Conservation (phyloP, 768 basidiomycete genomes). For the Boletus rubescentipes region DNA sequence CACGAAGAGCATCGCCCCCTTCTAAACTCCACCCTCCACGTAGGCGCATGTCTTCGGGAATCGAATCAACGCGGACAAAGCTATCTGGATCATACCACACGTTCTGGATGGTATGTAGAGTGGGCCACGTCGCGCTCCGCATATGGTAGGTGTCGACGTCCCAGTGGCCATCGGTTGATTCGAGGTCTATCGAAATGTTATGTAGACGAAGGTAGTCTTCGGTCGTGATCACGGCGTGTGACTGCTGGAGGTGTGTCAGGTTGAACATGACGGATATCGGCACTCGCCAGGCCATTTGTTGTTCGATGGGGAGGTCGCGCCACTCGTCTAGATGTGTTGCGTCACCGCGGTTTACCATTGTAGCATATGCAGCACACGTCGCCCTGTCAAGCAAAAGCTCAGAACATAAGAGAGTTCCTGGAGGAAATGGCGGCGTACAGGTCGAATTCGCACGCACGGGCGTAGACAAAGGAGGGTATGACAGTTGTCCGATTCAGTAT, state of each 20-base stretch:
- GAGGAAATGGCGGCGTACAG: conserved; percentile 14
- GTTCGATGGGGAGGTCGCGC: conserved; percentile 36
- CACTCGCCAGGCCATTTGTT: conserved; percentile 37
- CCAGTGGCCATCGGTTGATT: conserved; percentile 41
- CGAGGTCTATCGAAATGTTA: conserved; percentile 30
- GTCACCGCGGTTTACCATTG: conserved; percentile 48
- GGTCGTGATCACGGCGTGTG: conserved; percentile 39
- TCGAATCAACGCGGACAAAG: conserved; percentile 37
- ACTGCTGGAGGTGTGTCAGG: conserved; percentile 37
- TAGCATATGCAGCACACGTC: conserved; percentile 40
- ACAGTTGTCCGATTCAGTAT: conserved; percentile 44
- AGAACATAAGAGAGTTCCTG: neutral
- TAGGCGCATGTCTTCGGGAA: conserved; percentile 32
- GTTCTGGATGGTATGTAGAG: conserved; percentile 37
- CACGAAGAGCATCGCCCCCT: conserved; percentile 15
- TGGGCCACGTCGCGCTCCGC: conserved; percentile 19
- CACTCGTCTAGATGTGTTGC: conserved; percentile 40
- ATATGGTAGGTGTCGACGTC: conserved; percentile 35
- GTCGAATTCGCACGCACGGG: conserved; percentile 43
- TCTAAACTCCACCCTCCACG: conserved; percentile 32
- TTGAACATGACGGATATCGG: conserved; percentile 43
- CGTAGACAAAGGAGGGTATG: conserved; percentile 47
- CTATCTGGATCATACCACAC: conserved; percentile 36
- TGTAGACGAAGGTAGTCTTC: conserved; percentile 45
- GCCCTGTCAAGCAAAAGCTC: conserved; percentile 14